These are phyloP conservation scores for Annulohypoxylon moriforme DNA, from an alignment of 495 filamentous ascomycete genomes.

Conservation along the genomic window DNA sequence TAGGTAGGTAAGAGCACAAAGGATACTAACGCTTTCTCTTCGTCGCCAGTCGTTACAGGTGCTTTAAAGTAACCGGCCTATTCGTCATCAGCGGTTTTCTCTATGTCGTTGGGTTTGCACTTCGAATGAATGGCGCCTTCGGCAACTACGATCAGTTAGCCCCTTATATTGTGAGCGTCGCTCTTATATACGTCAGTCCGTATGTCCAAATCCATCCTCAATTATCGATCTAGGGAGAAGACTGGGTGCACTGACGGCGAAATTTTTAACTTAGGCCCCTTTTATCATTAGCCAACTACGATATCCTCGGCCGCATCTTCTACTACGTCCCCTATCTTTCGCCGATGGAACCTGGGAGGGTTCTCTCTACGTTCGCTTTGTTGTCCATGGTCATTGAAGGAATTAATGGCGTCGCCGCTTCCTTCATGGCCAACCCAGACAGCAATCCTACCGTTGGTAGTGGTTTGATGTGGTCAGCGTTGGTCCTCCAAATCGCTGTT, in stretches of 20 bases:
- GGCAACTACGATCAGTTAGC: slow-evolving; percentile 10
- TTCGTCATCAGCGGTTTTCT: slow-evolving; percentile 3
- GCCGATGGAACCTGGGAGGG: background rate
- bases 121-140: slow-evolving; percentile 12
- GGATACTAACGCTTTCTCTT: background rate
- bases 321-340: slow-evolving; percentile 10
- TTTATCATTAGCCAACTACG: slow-evolving; percentile 12
- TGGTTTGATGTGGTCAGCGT: slow-evolving; percentile 2
- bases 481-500: slow-evolving; percentile 1
- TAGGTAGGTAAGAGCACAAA: too few species aligned
- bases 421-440: slow-evolving; percentile 6
- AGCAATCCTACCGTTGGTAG: background rate
- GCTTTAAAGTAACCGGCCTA: background rate
- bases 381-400: slow-evolving; percentile 6
- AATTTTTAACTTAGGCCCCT: background rate
- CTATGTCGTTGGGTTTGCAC: slow-evolving; percentile 1
- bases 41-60: background rate
- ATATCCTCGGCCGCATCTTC: slow-evolving; percentile 12
- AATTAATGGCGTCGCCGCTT: slow-evolving; percentile 8
- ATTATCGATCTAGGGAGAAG: background rate
- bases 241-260: background rate
- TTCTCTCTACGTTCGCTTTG: background rate
- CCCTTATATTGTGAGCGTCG: slow-evolving; percentile 7
- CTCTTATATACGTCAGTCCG: slow-evolving; percentile 16
- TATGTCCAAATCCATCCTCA: background rate